These are phyloP conservation scores for Biancaea sappan DNA, from an alignment of 306 rosid genomes.

Conservation along the genomic window DNA sequence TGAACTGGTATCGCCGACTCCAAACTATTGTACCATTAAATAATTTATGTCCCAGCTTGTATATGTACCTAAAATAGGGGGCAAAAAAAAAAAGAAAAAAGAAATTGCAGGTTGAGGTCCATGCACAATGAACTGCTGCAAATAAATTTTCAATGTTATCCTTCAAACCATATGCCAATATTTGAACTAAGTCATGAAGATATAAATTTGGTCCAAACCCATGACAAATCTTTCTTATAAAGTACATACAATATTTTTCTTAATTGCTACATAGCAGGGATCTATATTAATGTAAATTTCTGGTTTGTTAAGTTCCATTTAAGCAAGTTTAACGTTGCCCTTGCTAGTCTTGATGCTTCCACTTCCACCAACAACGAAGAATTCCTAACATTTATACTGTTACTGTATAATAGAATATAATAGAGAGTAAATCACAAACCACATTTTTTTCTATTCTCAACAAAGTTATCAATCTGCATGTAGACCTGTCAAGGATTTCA, in stretches of 20 bases:
- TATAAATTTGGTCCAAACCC: neutral
- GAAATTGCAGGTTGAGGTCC: constrained; percentile 11
- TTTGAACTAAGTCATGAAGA: neutral
- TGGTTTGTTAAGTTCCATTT: neutral
- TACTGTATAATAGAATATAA: neutral
- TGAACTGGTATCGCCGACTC: constrained; percentile 75
- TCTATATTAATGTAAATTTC: neutral
- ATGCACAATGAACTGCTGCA: constrained; percentile 15
- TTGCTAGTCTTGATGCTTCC: neutral
- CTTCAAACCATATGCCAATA: constrained; percentile 11
- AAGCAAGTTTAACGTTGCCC: neutral
- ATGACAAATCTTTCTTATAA: neutral
- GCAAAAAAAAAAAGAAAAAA: constrained; percentile 15
- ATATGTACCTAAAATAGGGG: constrained; percentile 72
- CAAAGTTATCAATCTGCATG: constrained; percentile 1
- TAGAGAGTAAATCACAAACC: neutral
- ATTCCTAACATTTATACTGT: neutral
- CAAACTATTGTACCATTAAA: constrained; percentile 61
- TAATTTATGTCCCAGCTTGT: constrained; percentile 81
- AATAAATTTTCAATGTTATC: constrained; percentile 6
- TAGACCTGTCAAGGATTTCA: neutral
- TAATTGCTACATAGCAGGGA: neutral
- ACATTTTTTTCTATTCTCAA: neutral
- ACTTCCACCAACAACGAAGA: neutral
- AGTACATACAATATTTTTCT: neutral